These are phyloP conservation scores for Alternaria hordeiaustralica DNA, from an alignment of 2,329 filamentous ascomycete species.

Conservation along the genomic window DNA sequence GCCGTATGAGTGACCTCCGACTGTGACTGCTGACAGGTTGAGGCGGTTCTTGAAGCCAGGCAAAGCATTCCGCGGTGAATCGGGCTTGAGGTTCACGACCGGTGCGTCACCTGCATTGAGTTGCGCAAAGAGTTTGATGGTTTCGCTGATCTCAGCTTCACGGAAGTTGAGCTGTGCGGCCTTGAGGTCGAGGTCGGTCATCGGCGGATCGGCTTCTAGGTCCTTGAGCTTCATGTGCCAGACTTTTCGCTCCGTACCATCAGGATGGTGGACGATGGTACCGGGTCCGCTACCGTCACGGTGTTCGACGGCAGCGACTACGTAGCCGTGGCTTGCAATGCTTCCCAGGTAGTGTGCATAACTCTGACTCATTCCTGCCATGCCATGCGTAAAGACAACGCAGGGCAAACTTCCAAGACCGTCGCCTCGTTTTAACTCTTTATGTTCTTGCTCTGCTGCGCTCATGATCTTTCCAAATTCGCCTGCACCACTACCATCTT, in stretches of 20 bases:
- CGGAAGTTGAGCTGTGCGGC: conserved; percentile 53
- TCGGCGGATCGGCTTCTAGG: conserved; percentile 41
- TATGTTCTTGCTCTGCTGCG: conserved; percentile 27
- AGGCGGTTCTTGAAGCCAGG: conserved; percentile 61
- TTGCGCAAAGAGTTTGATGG: conserved; percentile 49
- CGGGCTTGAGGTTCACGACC: conserved; percentile 53
- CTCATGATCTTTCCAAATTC: conserved; percentile 24
- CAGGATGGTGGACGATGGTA: conserved; percentile 47
- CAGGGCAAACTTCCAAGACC: conserved; percentile 47
- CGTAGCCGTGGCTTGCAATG: conserved; percentile 54
- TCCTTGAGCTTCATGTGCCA: conserved; percentile 48
- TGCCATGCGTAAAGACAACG: conserved; percentile 56
- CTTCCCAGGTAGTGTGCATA: conserved; percentile 57
- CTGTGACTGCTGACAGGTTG: conserved; percentile 61
- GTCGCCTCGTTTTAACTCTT: conserved; percentile 34
- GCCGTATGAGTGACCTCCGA: conserved; percentile 71
- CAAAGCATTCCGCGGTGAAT: conserved; percentile 55
- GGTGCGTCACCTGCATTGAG: conserved; percentile 49
- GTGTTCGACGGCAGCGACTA: conserved; percentile 57
- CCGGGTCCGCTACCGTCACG: conserved; percentile 56
- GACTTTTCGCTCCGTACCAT: conserved; percentile 42
- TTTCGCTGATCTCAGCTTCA: conserved; percentile 55
- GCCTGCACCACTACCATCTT: conserved; percentile 23
- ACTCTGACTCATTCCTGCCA: conserved; percentile 54
- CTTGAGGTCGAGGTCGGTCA: conserved; percentile 49